Evolutionary conservation across 768 basidiomycete genomes (phyloP).

Genomic region (Amanita fuliginea): DNA sequence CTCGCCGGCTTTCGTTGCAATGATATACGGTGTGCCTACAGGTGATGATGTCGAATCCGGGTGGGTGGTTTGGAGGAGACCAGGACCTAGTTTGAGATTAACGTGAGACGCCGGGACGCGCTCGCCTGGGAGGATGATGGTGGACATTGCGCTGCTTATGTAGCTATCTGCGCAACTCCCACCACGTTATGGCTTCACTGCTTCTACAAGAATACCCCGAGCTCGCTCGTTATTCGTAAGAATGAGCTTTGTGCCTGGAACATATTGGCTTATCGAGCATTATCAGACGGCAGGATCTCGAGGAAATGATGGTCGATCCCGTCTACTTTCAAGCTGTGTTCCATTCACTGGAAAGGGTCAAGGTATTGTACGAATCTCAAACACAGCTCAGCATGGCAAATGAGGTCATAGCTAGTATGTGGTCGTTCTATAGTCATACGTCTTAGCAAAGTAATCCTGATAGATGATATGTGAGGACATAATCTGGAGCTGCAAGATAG

Average conservation of each 20-base stretch:
- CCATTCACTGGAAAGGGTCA: slow-evolving; percentile 66
- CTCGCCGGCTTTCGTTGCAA: slow-evolving; percentile 60
- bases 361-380: slow-evolving; percentile 64
- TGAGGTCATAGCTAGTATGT: slow-evolving; percentile 75
- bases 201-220: slow-evolving; percentile 62
- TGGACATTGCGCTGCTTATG: slow-evolving; percentile 22
- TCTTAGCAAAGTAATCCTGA: slow-evolving; percentile 2
- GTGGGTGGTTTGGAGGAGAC: slow-evolving; percentile 43
- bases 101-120: slow-evolving; percentile 59
- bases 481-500: slow-evolving; percentile 70
- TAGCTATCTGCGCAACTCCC: too few species aligned
- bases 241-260: not conserved
- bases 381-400: slow-evolving; percentile 76
- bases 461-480: slow-evolving; percentile 34
- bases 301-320: slow-evolving; percentile 76
- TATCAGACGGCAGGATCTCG: slow-evolving; percentile 81
- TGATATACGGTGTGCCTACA: slow-evolving; percentile 14
- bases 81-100: slow-evolving; percentile 82
- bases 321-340: slow-evolving; percentile 83
- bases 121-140: slow-evolving; percentile 76
- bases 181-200: slow-evolving; percentile 26
- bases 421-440: not conserved
- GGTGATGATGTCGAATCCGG: slow-evolving; percentile 11
- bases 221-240: slow-evolving; percentile 61
- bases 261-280: not conserved